Base-by-base conservation (phyloP, 2,329 filamentous ascomycete species). In the Sarocladium kiliense region DNA sequence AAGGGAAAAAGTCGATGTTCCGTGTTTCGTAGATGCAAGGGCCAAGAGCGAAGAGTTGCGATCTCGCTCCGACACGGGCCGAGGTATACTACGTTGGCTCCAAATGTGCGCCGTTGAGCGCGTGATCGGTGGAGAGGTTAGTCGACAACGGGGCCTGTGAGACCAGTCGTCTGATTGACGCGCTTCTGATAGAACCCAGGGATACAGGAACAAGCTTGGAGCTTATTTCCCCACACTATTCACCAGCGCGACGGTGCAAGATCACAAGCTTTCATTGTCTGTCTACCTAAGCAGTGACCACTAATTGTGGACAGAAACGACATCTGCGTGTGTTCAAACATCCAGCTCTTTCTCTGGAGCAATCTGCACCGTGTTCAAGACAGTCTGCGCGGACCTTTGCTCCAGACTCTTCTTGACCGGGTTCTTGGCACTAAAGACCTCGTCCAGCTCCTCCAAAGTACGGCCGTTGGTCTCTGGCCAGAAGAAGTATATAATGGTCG, bases 371-470 rank as follows among this genome's bases (percentile, higher is more conserved):
- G 69, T 75, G 32, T 73, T 71, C 59, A 77, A 62, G 2, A 77
- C 74, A 3, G 74, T 77, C 55, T 68, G 65, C 1, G 72, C 71
- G 57, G 64, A 71, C 53, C 75, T 53, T 27, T 39, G 32, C 36
- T 53, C 50, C 3, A 53, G 34, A 41, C 50, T 53, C 50, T 53
- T 53, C 34, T 53, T 53, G 21, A 53, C 50, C 9, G 50, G 50
- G 34, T 53, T 53, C 32, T 41, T 58, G n/a, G 36, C 72, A n/a
- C 69, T 66, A 60, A 79, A 79, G 26, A 83, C 78, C 55, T 75
- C 75, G 7, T 77, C 75, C 55, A 82, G 58, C 63, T 83, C 79
- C 66, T 83, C 80, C 30, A 83, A 69, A 21, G 78, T 76, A 4
- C 73, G 66, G n/a, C 72, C 72, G 62, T 76, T 77, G 2, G 74